Base-by-base conservation (phyloP, 352 stramenopile genomes). In the Thraustochytrium sp. region DNA sequence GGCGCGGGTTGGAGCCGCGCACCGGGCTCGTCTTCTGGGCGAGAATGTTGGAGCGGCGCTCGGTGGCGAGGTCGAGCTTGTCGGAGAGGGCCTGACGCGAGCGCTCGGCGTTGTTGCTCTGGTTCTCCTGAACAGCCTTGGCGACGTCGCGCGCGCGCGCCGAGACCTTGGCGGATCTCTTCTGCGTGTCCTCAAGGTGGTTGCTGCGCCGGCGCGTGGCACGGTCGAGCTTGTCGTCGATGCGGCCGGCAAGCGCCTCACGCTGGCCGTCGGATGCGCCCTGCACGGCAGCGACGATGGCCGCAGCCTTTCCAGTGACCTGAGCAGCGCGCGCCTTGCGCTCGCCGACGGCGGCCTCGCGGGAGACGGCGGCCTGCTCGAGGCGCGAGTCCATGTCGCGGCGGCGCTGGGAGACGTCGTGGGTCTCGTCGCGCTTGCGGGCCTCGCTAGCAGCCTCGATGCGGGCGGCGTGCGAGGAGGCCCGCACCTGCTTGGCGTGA, bases 51-150 rank as follows among this genome's bases (percentile, higher is more conserved):
- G 44, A 36, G 37, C 68, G 48, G 49, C 68, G 68, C 53, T 80
- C 68, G 18, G 46, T 51, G n/a, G 68, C 68, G 9, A 64, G 21
- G n/a, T 80, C 68, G 26, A 80, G 68, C 68, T 80, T 80, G 29
- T 18, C 18, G 23, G 26, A 46, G 26, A 80, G 76, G n/a, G 68
- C 68, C 68, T 46, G n/a, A n/a, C 34, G 31, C 29, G 31, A 23
- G 13, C 48, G 48, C 37, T 46, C 34, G 16, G 68, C 48, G 53
- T 80, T 80, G 26, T 75, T n/a, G 18, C 31, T 72, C n/a, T 72
- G 21, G 18, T 80, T 38, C 23, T 64, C 34, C 0, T 65, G 68
- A 9, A 65, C 37, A 16, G 48, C 34, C 34, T 80, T 51, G 53
- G 31, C 68, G 21, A 80, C 68, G 13, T 61, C 51, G 21, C 53